Conservation (phyloP, 2,329 filamentous ascomycete species). For the Incumbomyces lentus region DNA sequence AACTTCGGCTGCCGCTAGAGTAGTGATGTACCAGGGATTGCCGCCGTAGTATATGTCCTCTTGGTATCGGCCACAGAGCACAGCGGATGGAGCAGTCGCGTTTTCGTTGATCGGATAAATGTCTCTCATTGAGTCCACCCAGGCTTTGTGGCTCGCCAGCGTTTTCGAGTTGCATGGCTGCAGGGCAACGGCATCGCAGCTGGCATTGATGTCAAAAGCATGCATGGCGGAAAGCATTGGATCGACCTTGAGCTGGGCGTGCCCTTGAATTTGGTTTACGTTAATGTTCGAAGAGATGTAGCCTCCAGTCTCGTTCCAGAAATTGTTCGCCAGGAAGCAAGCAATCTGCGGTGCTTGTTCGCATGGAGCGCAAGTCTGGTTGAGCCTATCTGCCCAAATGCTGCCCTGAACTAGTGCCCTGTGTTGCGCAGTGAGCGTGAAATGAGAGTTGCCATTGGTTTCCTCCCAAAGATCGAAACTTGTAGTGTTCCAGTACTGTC, state of each 20-base stretch:
- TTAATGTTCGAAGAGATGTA: conserved; percentile 63
- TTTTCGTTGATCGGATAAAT: conserved; percentile 62
- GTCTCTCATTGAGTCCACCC: conserved; percentile 64
- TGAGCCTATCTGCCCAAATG: conserved; percentile 52
- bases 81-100: conserved; percentile 48
- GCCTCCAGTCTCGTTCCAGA: conserved; percentile 51
- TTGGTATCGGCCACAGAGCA: conserved; percentile 56
- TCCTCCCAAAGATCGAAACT: conserved; percentile 56
- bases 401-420: conserved; percentile 51
- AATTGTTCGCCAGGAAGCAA: conserved; percentile 58
- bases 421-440: conserved; percentile 60
- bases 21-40: conserved; percentile 71
- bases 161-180: conserved; percentile 61
- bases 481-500: conserved; percentile 54
- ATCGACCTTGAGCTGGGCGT: conserved; percentile 63
- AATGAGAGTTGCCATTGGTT: conserved; percentile 58
- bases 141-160: conserved; percentile 64
- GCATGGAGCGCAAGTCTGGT: conserved; percentile 52
- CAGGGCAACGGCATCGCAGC: conserved; percentile 56
- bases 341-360: conserved; percentile 59
- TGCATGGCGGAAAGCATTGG: conserved; percentile 57
- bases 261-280: conserved; percentile 40
- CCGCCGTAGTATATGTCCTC: conserved; percentile 67
- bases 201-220: conserved; percentile 55
- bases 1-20: conserved; percentile 65